Conservation (phyloP, 1,284 basidiomycete genomes). For the Retiboletus flavoniger region DNA sequence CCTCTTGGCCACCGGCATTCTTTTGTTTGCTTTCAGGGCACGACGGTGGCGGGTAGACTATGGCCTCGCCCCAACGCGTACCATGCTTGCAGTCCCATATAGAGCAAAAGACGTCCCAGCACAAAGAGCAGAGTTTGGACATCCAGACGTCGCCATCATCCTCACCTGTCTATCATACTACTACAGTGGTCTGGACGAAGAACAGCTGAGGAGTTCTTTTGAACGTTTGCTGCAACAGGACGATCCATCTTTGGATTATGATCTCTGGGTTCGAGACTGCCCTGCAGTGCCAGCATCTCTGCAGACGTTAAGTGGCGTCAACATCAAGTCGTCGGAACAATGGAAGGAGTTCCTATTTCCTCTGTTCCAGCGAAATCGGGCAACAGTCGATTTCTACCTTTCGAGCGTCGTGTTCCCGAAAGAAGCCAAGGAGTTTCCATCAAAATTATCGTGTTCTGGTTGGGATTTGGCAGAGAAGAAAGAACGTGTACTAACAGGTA, state of each 20-base stretch:
- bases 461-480: constrained; percentile 52
- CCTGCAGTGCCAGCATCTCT: constrained; percentile 32
- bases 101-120: constrained; percentile 53
- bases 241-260: constrained; percentile 45
- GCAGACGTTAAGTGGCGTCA: constrained; percentile 39
- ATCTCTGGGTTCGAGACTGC: constrained; percentile 38
- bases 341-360: constrained; percentile 34
- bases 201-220: constrained; percentile 43
- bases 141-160: constrained; percentile 49
- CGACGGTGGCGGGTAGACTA: constrained; percentile 53
- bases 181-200: constrained; percentile 43
- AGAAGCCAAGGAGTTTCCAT: constrained; percentile 46
- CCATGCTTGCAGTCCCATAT: constrained; percentile 53
- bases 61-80: constrained; percentile 45
- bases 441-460: constrained; percentile 47
- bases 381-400: constrained; percentile 50
- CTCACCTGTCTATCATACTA: constrained; percentile 55
- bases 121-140: constrained; percentile 51
- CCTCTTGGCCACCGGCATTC: constrained; percentile 42
- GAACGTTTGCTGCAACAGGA: constrained; percentile 42
- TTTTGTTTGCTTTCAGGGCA: constrained; percentile 41
- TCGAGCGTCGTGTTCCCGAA: constrained; percentile 29
- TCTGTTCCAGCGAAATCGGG: constrained; percentile 24
- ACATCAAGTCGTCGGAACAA: constrained; percentile 41
- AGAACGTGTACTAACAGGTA: constrained; percentile 26